phyloP scores from a whole-genome alignment of 2,329 filamentous ascomycete species.

The Penicillium italicum region DNA sequence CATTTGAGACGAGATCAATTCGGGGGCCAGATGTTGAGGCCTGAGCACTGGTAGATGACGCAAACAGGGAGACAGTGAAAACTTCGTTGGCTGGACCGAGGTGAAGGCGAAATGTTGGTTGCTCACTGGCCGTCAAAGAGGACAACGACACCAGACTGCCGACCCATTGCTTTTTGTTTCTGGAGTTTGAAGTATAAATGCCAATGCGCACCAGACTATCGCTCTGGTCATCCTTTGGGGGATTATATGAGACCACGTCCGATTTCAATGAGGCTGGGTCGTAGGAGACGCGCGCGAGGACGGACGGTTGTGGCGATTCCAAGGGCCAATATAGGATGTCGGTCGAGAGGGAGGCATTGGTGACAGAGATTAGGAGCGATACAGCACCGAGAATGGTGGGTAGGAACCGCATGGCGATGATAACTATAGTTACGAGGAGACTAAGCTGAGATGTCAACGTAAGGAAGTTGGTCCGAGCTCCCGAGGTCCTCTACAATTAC shows the following conservation, averaged over 20 bases:
- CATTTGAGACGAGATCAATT: slow-evolving; percentile 35
- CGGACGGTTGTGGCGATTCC: slow-evolving; percentile 30
- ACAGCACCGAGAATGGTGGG: slow-evolving; percentile 15
- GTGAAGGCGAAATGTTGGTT: slow-evolving; percentile 40
- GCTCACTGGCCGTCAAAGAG: slow-evolving; percentile 26
- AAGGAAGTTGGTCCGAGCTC: not conserved
- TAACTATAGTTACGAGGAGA: not conserved
- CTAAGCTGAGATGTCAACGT: not conserved
- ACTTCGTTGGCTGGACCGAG: slow-evolving; percentile 36
- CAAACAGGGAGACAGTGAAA: slow-evolving; percentile 40
- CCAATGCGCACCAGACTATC: slow-evolving; percentile 54
- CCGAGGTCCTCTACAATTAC: not conserved
- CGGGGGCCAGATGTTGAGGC: slow-evolving; percentile 20
- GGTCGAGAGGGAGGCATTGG: slow-evolving; percentile 22
- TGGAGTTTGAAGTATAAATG: slow-evolving; percentile 42
- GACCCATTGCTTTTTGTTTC: slow-evolving; percentile 38
- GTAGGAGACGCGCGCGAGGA: slow-evolving; percentile 43
- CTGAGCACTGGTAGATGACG: slow-evolving; percentile 17
- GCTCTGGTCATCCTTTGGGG: slow-evolving; percentile 32
- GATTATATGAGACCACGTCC: slow-evolving; percentile 39
- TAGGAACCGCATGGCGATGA: slow-evolving; percentile 17
- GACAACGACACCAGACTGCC: slow-evolving; percentile 40
- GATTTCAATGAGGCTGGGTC: slow-evolving; percentile 37
- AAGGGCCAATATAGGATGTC: slow-evolving; percentile 42
- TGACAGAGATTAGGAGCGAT: slow-evolving; percentile 13